Base-by-base conservation (phyloP, 1,139 yeast genomes). In the Hanseniaspora gamundiae region DNA sequence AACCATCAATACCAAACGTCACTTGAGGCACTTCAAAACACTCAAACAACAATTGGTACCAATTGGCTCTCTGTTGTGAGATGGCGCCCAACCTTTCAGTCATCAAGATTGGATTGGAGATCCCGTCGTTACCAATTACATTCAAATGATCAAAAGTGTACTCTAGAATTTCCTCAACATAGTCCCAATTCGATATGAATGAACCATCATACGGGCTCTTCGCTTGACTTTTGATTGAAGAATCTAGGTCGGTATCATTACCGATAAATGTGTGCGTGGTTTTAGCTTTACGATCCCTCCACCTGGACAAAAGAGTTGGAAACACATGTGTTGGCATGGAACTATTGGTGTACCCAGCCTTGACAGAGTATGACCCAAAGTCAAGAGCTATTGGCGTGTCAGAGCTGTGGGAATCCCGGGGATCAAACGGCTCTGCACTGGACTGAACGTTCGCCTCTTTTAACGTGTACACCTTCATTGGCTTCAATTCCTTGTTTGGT, bases 151-250 rank as follows among this genome's bases (percentile, higher is more conserved):
- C 74, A 58, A 91, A 81, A 0, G 91, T 70, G 57, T 87, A 91
- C 59, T 91, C 97, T 45, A 93, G 61, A 45, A 91, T 74, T 45
- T 71, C 73, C 59, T 93, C 98, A 8, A 82, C 73, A 47, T 80
- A 76, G 48, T 93, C 98, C 97, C 98, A 93, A 60, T 88, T 91
- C 26, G 94, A 79, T 31, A 91, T 68, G 52, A 86, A 65, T 2
- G 86, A 74, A 0, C 95, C 95, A 61, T 93, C 98, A 58, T 74
- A 91, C 0, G 96, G 95, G 3, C 84, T 69, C 54, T 76, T 78
- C 40, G 85, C 73, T 42, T 81, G 78, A 24, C 84, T 71, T 49
- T 80, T 73, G 40, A 83, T 72, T 7, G 80, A 66, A 6, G 78
- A 72, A 55, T 88, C 97, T 27, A 84, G 59, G 56, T 71, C 76